phyloP scores from a whole-genome alignment of 768 basidiomycete genomes.

The Boletus eberwhitei region DNA sequence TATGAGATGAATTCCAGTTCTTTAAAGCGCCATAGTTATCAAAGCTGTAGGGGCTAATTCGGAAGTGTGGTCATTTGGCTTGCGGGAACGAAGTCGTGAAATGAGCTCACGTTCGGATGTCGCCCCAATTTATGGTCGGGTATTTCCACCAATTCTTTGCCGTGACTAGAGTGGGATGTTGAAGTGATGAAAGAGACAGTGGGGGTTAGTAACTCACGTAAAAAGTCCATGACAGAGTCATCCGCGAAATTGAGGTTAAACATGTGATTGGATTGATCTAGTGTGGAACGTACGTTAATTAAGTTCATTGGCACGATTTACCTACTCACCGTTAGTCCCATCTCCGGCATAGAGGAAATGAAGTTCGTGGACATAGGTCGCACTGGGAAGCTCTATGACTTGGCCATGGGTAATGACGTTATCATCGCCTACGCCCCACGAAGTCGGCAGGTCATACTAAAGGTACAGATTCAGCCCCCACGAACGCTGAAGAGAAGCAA shows the following conservation, averaged over 20 bases:
- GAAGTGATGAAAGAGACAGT: not conserved
- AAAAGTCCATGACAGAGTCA: slow-evolving; percentile 32
- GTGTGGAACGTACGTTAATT: not conserved
- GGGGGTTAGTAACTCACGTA: slow-evolving; percentile 25
- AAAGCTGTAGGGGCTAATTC: slow-evolving; percentile 44
- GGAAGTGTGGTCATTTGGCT: not conserved
- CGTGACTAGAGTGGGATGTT: slow-evolving; percentile 31
- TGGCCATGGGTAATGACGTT: slow-evolving; percentile 47
- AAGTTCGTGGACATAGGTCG: slow-evolving; percentile 43
- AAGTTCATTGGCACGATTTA: not conserved
- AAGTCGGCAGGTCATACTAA: slow-evolving; percentile 42
- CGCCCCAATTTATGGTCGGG: slow-evolving; percentile 39
- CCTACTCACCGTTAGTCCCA: slow-evolving; percentile 30
- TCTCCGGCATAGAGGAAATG: slow-evolving; percentile 49
- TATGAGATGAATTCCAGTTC: slow-evolving; percentile 42
- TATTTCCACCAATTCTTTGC: slow-evolving; percentile 46
- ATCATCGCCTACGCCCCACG: slow-evolving; percentile 41
- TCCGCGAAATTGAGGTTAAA: slow-evolving; percentile 40
- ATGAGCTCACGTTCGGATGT: slow-evolving; percentile 40
- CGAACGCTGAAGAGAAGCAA: not conserved
- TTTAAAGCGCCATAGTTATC: slow-evolving; percentile 31
- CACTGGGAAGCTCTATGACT: slow-evolving; percentile 30
- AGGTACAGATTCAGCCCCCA: not conserved
- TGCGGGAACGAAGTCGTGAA: not conserved
- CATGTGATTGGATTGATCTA: slow-evolving; percentile 32